Conservation (phyloP, 2,329 filamentous ascomycete genomes). For the Drechslerella stenobrocha region DNA sequence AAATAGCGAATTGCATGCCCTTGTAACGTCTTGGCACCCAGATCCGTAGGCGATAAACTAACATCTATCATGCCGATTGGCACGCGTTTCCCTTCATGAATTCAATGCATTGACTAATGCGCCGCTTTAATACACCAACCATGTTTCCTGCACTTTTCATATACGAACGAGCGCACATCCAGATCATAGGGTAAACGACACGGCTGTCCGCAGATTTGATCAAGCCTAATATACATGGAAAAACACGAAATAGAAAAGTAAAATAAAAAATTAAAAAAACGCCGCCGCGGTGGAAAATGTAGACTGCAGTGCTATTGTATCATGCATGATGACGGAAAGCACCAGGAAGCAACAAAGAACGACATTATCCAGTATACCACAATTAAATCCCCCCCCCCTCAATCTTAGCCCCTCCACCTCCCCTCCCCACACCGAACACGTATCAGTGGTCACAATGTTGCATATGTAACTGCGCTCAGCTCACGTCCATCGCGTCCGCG, state of each 20-base stretch:
- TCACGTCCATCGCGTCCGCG: slow-evolving; percentile 52
- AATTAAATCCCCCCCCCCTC: not conserved
- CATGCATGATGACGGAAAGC: slow-evolving; percentile 1
- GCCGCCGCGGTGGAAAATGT: not conserved
- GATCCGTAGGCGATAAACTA: no score
- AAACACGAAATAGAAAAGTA: not conserved
- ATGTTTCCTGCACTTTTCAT: no score
- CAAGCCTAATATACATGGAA: not conserved
- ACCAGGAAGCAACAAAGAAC: not conserved
- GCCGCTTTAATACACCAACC: no score
- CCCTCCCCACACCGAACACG: slow-evolving; percentile 7
- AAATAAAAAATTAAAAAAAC: not conserved
- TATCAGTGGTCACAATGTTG: slow-evolving; percentile 9
- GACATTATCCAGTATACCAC: not conserved
- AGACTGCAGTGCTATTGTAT: not conserved
- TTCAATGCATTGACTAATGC: no score
- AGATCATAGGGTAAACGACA: no score
- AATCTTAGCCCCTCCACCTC: not conserved
- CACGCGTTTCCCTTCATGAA: no score
- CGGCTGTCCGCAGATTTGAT: no score
- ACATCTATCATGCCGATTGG: no score
- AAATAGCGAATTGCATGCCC: no score
- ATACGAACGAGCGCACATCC: no score
- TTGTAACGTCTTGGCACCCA: no score
- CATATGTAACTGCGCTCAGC: not conserved